Evolutionary conservation across 306 rosid species (phyloP).

Genomic region (Vachellia collinsii): DNA sequence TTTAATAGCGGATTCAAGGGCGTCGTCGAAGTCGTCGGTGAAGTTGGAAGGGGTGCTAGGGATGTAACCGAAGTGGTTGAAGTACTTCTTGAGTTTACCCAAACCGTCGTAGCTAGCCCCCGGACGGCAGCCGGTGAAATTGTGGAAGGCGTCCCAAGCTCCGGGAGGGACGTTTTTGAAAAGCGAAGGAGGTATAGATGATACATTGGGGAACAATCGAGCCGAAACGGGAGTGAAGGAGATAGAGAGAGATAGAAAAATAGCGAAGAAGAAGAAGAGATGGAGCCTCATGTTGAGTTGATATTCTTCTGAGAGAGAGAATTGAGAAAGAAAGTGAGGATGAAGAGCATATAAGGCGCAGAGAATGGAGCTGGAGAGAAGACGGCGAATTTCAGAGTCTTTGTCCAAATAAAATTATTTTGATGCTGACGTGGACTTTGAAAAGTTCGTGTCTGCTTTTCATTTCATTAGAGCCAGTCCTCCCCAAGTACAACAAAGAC

Average conservation of each 20-base stretch:
- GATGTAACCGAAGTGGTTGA: constrained; percentile 76
- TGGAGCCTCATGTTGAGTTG: constrained; percentile 26
- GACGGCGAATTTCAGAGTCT: neutral
- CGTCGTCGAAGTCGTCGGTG: constrained; percentile 75
- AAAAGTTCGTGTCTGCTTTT: constrained; percentile 2
- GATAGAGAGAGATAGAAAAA: constrained; percentile 28
- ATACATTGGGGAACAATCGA: constrained; percentile 66
- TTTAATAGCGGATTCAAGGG: constrained; percentile 52
- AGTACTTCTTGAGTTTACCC: constrained; percentile 65
- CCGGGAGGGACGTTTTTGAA: constrained; percentile 24
- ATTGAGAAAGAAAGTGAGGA: neutral
- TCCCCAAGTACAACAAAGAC: neutral
- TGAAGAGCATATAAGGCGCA: neutral
- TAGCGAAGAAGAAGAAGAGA: constrained; percentile 11
- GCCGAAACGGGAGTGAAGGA: constrained; percentile 49
- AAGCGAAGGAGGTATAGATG: constrained; percentile 53
- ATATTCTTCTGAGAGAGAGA: too few relatives aligned
- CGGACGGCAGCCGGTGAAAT: constrained; percentile 54
- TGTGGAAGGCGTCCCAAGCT: constrained; percentile 66
- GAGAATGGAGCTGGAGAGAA: neutral
- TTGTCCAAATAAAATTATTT: neutral
- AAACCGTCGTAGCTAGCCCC: constrained; percentile 61
- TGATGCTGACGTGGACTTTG: constrained; percentile 7
- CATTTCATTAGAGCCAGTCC: neutral
- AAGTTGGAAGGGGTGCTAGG: constrained; percentile 45